Evolutionary conservation across 352 stramenopile genomes (phyloP), one percentile per base, ranked within the genome.

Genomic region (Aphanomyces euteiches): DNA sequence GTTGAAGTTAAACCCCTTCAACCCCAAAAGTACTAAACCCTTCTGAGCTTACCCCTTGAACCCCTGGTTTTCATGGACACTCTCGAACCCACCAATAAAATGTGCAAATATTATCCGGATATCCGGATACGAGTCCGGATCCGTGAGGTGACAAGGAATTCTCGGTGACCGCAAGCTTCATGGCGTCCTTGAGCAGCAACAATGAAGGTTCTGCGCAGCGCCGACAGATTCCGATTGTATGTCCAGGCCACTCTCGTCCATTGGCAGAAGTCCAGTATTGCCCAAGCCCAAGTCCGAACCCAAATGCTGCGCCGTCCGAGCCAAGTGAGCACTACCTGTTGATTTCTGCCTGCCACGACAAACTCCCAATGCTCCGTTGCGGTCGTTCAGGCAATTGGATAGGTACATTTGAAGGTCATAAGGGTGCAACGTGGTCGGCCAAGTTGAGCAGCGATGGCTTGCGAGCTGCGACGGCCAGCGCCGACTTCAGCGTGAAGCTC

Each of bases 331-430:
- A 76, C 56, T 87, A 79, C 67, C 87, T 94, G 59, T 78, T 94
- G 28, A 80, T 94, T 74, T 94, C 87, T 19, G 87, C 84, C 17
- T 94, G 87, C 73, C 87, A 94, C 66, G 88, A 96, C 78, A 95
- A 95, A 74, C 78, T 88, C 48, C 90, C 88, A 41, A 96, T 96
- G 88, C 78, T 97, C 56, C 86, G 90, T 3, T 86, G 85, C 58
- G 87, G 78, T 7, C 79, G 83, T 53, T 87, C 89, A 36, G 90
- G 90, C 59, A 83, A 97, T 77, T 99, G 97, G 97, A 98, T 99
- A 72, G 97, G 96, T 56, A 99, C 95, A 6, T 99, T 98, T 66
- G 80, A 92, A 36, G 97, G 97, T 54, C 97, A 99, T 80, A 99
- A 99, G 76, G 97, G 96, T 56, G 90, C 90, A 0, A 90, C 97